Percentiles rank a stretch among this genome's conserved stretches.
Evolutionary conservation across 2,329 filamentous ascomycete genomes (phyloP).

Genomic region (Pseudocercospora musae): DNA sequence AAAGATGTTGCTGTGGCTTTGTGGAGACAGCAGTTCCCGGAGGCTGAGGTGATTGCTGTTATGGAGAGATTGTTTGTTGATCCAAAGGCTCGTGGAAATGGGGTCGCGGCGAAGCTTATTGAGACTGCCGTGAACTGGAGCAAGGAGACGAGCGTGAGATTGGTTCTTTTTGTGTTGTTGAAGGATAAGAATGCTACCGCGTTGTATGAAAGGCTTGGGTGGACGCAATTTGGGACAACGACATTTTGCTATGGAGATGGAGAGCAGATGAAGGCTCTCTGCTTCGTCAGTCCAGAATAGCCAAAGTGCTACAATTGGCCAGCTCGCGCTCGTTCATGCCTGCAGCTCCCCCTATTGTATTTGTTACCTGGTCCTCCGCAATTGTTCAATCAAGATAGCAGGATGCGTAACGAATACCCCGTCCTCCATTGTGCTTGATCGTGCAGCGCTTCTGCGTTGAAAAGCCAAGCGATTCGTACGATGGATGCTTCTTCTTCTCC

Average conservation of each 20-base stretch:
- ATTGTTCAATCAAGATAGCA: neutral
- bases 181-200: slow-evolving; percentile 26
- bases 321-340: no score
- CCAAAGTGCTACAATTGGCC: no score
- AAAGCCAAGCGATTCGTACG: neutral
- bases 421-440: neutral
- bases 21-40: slow-evolving; percentile 14
- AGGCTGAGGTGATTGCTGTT: slow-evolving; percentile 18
- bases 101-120: slow-evolving; percentile 23
- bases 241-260: slow-evolving; percentile 15
- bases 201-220: slow-evolving; percentile 26
- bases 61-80: slow-evolving; percentile 30
- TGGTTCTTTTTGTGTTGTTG: slow-evolving; percentile 26
- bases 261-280: slow-evolving; percentile 19
- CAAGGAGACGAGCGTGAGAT: slow-evolving; percentile 5
- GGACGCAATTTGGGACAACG: slow-evolving; percentile 21
- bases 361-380: no score
- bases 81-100: slow-evolving; percentile 19
- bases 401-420: neutral
- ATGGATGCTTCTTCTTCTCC: neutral
- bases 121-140: slow-evolving; percentile 14
- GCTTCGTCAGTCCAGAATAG: slow-evolving; percentile 15
- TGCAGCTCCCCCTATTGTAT: no score
- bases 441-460: neutral
- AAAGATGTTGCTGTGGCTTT: slow-evolving; percentile 22